Evolutionary conservation across 257 asterid genomes (phyloP).

Genomic region (Jaltomata sinuosa): DNA sequence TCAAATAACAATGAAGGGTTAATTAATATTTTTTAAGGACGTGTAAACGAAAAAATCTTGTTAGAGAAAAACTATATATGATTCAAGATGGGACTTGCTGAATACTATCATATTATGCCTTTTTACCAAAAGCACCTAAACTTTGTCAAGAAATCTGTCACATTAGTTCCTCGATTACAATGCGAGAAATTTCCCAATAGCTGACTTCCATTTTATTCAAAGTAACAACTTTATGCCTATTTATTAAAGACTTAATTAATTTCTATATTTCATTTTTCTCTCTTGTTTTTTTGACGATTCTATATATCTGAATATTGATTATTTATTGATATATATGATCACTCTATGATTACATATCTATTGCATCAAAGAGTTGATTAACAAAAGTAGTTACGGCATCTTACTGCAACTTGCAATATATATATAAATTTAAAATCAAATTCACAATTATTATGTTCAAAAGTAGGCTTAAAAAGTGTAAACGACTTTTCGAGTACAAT

Average conservation of each 20-base stretch:
- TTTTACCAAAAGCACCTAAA: not conserved
- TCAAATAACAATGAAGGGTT: not conserved
- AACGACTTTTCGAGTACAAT: not conserved
- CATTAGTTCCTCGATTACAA: not conserved
- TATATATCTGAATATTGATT: too few relatives aligned
- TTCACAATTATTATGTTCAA: not conserved
- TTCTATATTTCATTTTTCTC: not conserved
- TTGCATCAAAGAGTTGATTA: not conserved
- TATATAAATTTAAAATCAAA: not conserved
- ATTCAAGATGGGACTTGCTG: not conserved
- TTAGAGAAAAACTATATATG: not conserved
- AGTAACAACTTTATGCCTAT: not conserved
- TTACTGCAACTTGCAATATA: not conserved
- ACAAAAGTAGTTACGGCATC: not conserved
- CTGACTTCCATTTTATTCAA: not conserved
- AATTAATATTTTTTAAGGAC: not conserved
- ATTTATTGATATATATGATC: not conserved
- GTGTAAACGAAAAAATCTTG: not conserved
- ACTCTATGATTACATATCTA: not conserved
- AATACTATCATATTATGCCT: not conserved
- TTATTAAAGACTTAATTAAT: not conserved
- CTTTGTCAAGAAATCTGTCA: not conserved
- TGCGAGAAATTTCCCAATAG: not conserved
- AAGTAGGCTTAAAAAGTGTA: not conserved
- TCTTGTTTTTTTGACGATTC: not conserved